These are phyloP conservation scores for Malassezia furfur DNA, from an alignment of 1,284 basidiomycete genomes.

Conservation along the genomic window DNA sequence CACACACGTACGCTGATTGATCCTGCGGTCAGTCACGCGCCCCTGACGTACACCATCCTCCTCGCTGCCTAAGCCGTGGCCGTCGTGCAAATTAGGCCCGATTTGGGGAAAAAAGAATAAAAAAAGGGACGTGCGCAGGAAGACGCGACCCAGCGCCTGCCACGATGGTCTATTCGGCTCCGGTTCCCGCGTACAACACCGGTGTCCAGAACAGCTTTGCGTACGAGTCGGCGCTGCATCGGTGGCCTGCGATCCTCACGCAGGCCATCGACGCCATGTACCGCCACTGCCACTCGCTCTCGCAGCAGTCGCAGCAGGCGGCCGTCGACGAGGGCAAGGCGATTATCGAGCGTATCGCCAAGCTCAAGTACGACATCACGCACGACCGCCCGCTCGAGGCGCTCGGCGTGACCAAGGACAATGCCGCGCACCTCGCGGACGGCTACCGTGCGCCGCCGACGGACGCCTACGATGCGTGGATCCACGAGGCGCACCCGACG, in stretches of 20 bases:
- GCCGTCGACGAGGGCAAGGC: slow-evolving; percentile 60
- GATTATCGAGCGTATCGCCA: slow-evolving; percentile 69
- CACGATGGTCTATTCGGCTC: not conserved
- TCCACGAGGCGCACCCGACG: slow-evolving; percentile 53
- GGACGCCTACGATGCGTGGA: slow-evolving; percentile 27
- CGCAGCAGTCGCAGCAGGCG: slow-evolving; percentile 51
- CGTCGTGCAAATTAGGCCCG: not conserved
- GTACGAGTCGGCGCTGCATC: slow-evolving; percentile 56
- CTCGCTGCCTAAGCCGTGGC: too few species aligned
- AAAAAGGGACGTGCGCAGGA: too few species aligned
- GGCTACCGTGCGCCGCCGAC: slow-evolving; percentile 60
- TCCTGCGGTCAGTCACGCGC: slow-evolving; percentile 10
- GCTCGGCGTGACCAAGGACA: slow-evolving; percentile 21
- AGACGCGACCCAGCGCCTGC: too few species aligned
- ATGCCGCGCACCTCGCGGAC: slow-evolving; percentile 12
- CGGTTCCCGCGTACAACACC: slow-evolving; percentile 8
- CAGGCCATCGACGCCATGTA: slow-evolving; percentile 65
- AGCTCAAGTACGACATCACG: slow-evolving; percentile 80
- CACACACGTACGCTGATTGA: slow-evolving; percentile 18
- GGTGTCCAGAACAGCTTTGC: slow-evolving; percentile 49
- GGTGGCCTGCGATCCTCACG: slow-evolving; percentile 86
- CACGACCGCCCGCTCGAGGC: slow-evolving; percentile 64
- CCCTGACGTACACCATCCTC: not conserved
- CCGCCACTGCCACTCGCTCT: slow-evolving; percentile 48
- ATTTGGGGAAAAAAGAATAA: too few species aligned